These are phyloP conservation scores for Sambucus nigra DNA, from an alignment of 129 eudicot species.

Conservation along the genomic window DNA sequence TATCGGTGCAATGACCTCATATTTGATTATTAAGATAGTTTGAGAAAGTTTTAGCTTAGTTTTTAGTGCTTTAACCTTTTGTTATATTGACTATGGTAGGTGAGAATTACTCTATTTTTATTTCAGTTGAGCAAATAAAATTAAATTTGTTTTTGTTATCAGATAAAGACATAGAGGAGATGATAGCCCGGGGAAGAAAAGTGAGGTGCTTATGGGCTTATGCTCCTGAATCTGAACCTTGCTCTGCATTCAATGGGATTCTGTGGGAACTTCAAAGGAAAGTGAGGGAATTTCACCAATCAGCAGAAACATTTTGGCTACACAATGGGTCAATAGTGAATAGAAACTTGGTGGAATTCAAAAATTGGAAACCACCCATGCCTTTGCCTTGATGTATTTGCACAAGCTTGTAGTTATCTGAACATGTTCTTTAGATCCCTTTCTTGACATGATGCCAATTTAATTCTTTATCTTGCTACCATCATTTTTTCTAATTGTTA, in stretches of 20 bases:
- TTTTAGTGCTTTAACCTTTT: too few relatives aligned
- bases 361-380: constrained; percentile 81
- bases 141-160: constrained; percentile 4
- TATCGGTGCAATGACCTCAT: too few relatives aligned
- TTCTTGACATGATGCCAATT: too few relatives aligned
- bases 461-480: too few relatives aligned
- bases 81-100: neutral
- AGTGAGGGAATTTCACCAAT: constrained; percentile 81
- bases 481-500: too few relatives aligned
- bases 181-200: constrained; percentile 66
- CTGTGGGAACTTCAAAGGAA: constrained; percentile 93
- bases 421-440: too few relatives aligned
- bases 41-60: too few relatives aligned
- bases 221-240: constrained; percentile 58
- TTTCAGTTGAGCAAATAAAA: neutral
- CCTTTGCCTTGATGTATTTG: constrained; percentile 85
- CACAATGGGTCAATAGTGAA: constrained; percentile 77
- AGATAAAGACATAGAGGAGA: constrained; percentile 70
- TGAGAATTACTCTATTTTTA: neutral
- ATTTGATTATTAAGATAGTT: too few relatives aligned
- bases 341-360: constrained; percentile 60
- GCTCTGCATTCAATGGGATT: constrained; percentile 78
- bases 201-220: constrained; percentile 86
- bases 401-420: too few relatives aligned
- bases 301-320: constrained; percentile 90